Conservation (phyloP, 2,329 filamentous ascomycete species). For the Biscogniauxia marginata region DNA sequence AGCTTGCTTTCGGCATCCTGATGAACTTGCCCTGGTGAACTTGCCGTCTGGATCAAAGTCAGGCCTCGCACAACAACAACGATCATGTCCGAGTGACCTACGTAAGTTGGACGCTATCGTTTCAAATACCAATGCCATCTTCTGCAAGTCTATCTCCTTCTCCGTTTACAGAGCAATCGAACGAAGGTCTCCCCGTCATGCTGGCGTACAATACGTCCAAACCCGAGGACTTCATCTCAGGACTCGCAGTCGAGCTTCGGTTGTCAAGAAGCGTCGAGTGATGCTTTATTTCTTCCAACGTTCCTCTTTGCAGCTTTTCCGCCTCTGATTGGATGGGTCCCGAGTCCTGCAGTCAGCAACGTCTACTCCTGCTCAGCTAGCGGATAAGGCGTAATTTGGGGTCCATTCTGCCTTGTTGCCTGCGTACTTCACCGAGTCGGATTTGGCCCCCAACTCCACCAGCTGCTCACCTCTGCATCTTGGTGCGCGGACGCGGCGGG, state of each 20-base stretch:
- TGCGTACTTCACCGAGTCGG: slow-evolving; percentile 35
- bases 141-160: slow-evolving; percentile 15
- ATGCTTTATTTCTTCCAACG: slow-evolving; percentile 21
- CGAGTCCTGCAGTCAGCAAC: slow-evolving; percentile 36
- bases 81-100: slow-evolving; percentile 8
- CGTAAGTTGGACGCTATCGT: slow-evolving; percentile 10
- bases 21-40: background rate
- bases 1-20: slow-evolving; percentile 3
- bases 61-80: slow-evolving; percentile 6
- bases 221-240: slow-evolving; percentile 25
- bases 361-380: slow-evolving; percentile 32
- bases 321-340: slow-evolving; percentile 31
- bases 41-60: background rate
- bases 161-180: slow-evolving; percentile 9
- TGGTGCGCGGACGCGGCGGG: slow-evolving; percentile 27
- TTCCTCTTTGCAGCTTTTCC: slow-evolving; percentile 11
- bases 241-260: slow-evolving; percentile 18
- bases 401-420: slow-evolving; percentile 38
- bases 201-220: slow-evolving; percentile 28
- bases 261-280: slow-evolving; percentile 23
- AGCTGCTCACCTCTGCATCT: slow-evolving; percentile 28
- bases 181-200: slow-evolving; percentile 12
- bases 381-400: slow-evolving; percentile 32
- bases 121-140: slow-evolving; percentile 10
- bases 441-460: slow-evolving; percentile 34